phyloP scores from a whole-genome alignment of 768 basidiomycete genomes.

The Leccinum rimulosum region DNA sequence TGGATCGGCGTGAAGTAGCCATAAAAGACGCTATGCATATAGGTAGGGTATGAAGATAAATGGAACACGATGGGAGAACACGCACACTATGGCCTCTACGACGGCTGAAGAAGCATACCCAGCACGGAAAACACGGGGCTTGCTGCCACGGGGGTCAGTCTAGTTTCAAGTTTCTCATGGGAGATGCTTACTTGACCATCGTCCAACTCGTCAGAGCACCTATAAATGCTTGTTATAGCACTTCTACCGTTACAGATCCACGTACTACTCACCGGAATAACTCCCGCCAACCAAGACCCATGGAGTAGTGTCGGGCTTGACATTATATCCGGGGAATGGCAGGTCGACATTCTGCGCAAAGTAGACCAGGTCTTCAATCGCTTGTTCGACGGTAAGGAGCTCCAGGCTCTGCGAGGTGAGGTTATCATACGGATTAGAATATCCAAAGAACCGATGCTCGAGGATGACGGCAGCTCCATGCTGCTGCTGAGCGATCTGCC shows the following conservation, averaged over 20 bases:
- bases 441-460: slow-evolving; percentile 74
- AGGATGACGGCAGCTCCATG: slow-evolving; percentile 61
- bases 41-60: background rate
- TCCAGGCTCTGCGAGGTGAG: slow-evolving; percentile 56
- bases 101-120: slow-evolving; percentile 48
- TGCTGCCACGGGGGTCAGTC: slow-evolving; percentile 24
- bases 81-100: slow-evolving; percentile 44
- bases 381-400: slow-evolving; percentile 68
- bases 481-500: slow-evolving; percentile 63
- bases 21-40: background rate
- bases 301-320: slow-evolving; percentile 51
- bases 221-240: background rate
- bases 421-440: slow-evolving; percentile 68
- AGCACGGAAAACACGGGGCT: slow-evolving; percentile 40
- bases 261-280: slow-evolving; percentile 31
- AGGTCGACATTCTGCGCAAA: slow-evolving; percentile 65
- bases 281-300: slow-evolving; percentile 45
- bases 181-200: slow-evolving; percentile 57
- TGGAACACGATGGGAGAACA: background rate
- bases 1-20: background rate
- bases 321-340: slow-evolving; percentile 63
- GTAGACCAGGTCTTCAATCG: slow-evolving; percentile 69
- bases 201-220: slow-evolving; percentile 57
- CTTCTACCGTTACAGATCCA: background rate
- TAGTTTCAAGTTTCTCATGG: background rate